phyloP scores from a whole-genome alignment of 2,329 filamentous ascomycete genomes.

The Pochonia chlamydosporia region DNA sequence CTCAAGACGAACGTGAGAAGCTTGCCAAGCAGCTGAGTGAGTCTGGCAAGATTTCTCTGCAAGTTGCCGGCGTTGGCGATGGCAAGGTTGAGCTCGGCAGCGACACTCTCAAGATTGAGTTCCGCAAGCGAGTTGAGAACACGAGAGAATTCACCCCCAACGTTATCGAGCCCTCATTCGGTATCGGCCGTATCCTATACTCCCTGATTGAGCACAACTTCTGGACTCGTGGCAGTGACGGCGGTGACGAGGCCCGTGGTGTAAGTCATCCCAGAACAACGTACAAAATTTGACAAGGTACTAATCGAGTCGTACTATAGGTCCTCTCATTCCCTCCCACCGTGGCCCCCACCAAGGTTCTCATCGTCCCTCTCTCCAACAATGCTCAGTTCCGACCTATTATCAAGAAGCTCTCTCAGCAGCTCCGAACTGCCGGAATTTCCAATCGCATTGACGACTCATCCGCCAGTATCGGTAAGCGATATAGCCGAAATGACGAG shows the following conservation, averaged over 20 bases:
- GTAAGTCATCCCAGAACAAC: slow-evolving; percentile 48
- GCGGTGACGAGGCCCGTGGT: slow-evolving; percentile 70
- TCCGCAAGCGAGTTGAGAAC: slow-evolving; percentile 75
- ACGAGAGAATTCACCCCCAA: slow-evolving; percentile 90
- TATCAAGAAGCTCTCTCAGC: slow-evolving; percentile 64
- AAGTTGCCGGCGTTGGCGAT: slow-evolving; percentile 60
- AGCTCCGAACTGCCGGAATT: slow-evolving; percentile 69
- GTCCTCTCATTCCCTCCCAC: slow-evolving; percentile 51
- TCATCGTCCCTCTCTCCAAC: slow-evolving; percentile 82
- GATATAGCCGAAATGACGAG: slow-evolving; percentile 92
- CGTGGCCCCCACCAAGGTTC: slow-evolving; percentile 90
- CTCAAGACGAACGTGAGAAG: slow-evolving; percentile 76
- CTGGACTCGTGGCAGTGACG: slow-evolving; percentile 68
- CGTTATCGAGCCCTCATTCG: slow-evolving; percentile 95
- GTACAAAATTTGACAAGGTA: background rate
- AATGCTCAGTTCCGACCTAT: slow-evolving; percentile 78
- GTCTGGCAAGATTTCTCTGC: slow-evolving; percentile 69
- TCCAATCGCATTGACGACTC: slow-evolving; percentile 87
- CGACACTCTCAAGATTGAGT: slow-evolving; percentile 79
- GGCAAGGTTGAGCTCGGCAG: slow-evolving; percentile 75
- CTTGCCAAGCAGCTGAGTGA: slow-evolving; percentile 68
- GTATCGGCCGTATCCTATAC: slow-evolving; percentile 92
- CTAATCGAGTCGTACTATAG: slow-evolving; percentile 25
- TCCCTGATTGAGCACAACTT: slow-evolving; percentile 90
- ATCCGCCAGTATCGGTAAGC: slow-evolving; percentile 87